Evolutionary conservation across 169 alveolate genomes (phyloP).

Genomic region (Blepharisma undulans): DNA sequence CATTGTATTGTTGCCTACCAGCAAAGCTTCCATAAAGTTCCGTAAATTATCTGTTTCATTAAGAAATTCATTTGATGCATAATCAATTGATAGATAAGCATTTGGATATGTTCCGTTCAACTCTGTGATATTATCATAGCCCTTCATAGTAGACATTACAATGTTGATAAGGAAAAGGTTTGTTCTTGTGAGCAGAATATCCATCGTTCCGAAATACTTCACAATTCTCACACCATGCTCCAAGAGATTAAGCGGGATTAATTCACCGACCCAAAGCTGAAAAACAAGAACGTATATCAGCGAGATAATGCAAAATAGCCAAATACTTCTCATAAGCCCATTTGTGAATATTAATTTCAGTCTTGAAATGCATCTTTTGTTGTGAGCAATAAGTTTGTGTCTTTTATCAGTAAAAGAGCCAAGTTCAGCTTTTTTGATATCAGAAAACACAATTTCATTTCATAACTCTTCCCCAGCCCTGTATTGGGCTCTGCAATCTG

Average conservation of each 20-base stretch:
- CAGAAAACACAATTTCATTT: not conserved
- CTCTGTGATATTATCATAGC: not conserved
- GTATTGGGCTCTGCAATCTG: slow-evolving; percentile 7
- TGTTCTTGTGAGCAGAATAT: not conserved
- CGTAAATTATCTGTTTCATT: not conserved
- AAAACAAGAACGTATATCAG: not conserved
- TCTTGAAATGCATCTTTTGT: slow-evolving; percentile 10
- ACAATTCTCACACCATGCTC: slow-evolving; percentile 1
- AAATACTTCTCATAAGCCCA: not conserved
- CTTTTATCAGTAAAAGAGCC: not conserved
- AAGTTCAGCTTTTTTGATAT: not conserved
- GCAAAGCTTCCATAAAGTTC: not conserved
- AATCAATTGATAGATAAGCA: not conserved
- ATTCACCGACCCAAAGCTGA: not conserved
- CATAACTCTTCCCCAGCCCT: slow-evolving; percentile 22
- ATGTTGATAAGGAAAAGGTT: not conserved
- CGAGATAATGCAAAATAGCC: not conserved
- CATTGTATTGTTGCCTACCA: not conserved
- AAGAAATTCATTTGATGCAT: not conserved
- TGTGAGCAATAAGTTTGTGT: not conserved
- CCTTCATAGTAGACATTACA: not conserved
- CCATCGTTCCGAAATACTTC: not conserved
- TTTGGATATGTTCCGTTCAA: not conserved
- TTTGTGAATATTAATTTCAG: not conserved
- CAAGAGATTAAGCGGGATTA: not conserved